These are phyloP conservation scores for Fusarium multiceps DNA, from an alignment of 2,329 filamentous ascomycete genomes.

Conservation along the genomic window DNA sequence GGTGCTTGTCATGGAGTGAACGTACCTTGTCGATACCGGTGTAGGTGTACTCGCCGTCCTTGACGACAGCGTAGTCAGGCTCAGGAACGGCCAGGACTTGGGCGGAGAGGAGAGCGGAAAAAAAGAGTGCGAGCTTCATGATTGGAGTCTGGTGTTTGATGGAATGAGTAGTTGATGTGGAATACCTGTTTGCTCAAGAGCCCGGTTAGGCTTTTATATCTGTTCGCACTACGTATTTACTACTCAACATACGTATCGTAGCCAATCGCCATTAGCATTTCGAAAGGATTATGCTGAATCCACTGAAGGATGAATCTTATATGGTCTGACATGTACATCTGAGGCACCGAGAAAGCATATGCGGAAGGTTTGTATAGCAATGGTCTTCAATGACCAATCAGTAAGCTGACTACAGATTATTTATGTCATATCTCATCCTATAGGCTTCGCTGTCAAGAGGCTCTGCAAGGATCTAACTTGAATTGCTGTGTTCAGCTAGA, in stretches of 20 bases:
- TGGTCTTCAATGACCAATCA: neutral
- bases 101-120: slow-evolving; percentile 5
- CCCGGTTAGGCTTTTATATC: rapidly evolving
- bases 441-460: neutral
- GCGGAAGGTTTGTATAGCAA: neutral
- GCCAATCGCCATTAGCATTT: neutral
- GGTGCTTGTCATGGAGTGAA: neutral
- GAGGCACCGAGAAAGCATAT: neutral
- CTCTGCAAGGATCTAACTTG: neutral
- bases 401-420: rapidly evolving
- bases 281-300: neutral
- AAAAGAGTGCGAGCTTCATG: slow-evolving; percentile 11
- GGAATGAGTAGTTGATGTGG: neutral
- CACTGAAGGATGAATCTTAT: neutral
- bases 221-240: neutral
- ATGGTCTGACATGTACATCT: neutral
- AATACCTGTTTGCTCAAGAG: neutral
- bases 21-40: slow-evolving; percentile 19
- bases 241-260: neutral
- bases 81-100: slow-evolving; percentile 7
- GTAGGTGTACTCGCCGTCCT: slow-evolving; percentile 2
- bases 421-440: neutral
- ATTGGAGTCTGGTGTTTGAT: neutral
- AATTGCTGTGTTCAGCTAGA: neutral
- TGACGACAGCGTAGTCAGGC: slow-evolving; percentile 1